phyloP scores from a whole-genome alignment of 2,329 filamentous ascomycete species.

The Ceratocystis alfenasii region DNA sequence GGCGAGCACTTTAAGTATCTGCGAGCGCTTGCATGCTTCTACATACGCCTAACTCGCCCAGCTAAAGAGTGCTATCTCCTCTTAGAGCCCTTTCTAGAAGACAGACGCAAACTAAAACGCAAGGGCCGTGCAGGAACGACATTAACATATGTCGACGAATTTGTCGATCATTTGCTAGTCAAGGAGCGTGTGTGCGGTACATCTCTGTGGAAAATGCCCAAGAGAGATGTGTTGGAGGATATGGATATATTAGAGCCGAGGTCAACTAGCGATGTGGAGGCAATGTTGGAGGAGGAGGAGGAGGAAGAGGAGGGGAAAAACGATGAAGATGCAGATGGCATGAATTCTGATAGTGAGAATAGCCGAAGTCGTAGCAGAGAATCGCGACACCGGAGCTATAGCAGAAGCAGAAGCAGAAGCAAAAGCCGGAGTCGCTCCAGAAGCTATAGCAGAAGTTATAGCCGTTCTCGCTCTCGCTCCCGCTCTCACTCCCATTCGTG shows the following conservation, averaged over 20 bases:
- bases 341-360: conserved; percentile 23
- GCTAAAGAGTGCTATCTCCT: conserved; percentile 67
- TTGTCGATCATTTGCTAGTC: conserved; percentile 79
- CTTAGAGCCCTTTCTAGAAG: conserved; percentile 71
- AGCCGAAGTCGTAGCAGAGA: conserved; percentile 11
- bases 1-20: conserved; percentile 77
- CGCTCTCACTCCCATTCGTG: not conserved
- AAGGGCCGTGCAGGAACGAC: conserved; percentile 61
- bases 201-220: conserved; percentile 81
- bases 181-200: conserved; percentile 88
- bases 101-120: conserved; percentile 71
- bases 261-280: conserved; percentile 67
- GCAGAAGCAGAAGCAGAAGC: conserved; percentile 19
- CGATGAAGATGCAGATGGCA: conserved; percentile 26
- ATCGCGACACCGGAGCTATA: conserved; percentile 9
- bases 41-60: conserved; percentile 76
- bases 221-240: conserved; percentile 73
- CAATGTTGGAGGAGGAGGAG: conserved; percentile 51
- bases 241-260: conserved; percentile 75
- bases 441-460: conserved; percentile 22
- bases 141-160: conserved; percentile 77
- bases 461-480: not conserved
- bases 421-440: conserved; percentile 23
- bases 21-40: conserved; percentile 79
- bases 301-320: conserved; percentile 33